phyloP scores from a whole-genome alignment of 2,329 filamentous ascomycete species.

The Metarhizium brunneum region DNA sequence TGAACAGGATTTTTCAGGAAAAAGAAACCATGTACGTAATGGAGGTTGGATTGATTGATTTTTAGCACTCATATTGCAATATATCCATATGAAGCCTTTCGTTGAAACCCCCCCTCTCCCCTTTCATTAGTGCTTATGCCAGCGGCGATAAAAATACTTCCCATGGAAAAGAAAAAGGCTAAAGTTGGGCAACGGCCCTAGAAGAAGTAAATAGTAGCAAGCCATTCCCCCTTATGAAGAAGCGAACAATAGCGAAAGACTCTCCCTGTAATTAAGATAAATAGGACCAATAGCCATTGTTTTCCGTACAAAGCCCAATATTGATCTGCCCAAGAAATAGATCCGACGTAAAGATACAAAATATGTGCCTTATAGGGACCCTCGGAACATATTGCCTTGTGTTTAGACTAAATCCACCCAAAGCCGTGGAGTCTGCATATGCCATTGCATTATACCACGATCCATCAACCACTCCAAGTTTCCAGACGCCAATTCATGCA shows the following conservation, averaged over 20 bases:
- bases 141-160: background rate
- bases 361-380: background rate
- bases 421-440: background rate
- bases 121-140: background rate
- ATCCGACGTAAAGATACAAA: background rate
- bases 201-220: background rate
- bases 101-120: background rate
- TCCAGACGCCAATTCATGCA: constrained; percentile 4
- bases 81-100: background rate
- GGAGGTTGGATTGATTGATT: background rate
- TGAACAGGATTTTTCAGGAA: background rate
- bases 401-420: background rate
- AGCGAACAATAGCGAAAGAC: background rate
- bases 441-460: background rate
- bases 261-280: background rate
- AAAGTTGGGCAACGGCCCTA: background rate
- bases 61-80: background rate
- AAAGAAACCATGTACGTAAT: background rate
- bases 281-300: background rate
- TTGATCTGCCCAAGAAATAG: background rate
- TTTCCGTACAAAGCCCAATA: background rate
- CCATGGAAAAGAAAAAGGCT: background rate
- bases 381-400: background rate
- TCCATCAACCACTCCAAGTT: background rate
- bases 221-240: background rate